Evolutionary conservation across 177 flowering plant genomes (phyloP).

Genomic region (Vitis hybrid): DNA sequence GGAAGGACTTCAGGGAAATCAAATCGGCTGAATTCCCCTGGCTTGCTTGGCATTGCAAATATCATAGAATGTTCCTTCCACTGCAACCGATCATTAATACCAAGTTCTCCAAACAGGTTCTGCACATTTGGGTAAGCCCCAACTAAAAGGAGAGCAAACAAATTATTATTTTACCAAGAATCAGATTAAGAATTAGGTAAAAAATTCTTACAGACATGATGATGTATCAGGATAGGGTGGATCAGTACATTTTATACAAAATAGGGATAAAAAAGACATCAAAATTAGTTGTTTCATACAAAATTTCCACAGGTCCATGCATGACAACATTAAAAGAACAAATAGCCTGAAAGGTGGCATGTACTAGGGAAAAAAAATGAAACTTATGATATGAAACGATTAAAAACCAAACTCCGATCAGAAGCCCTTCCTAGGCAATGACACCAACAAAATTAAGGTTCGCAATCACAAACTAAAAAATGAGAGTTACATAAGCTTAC

Average conservation of each 20-base stretch:
- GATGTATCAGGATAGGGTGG: not conserved
- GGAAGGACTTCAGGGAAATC: constrained; percentile 70
- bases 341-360: not conserved
- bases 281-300: not conserved
- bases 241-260: not conserved
- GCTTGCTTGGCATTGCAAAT: constrained; percentile 78
- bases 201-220: not conserved
- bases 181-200: not conserved
- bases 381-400: not conserved
- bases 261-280: not conserved
- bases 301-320: not conserved
- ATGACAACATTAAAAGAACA: not conserved
- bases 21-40: constrained; percentile 76
- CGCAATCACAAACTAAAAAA: not conserved
- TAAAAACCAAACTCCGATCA: not conserved
- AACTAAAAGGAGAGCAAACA: constrained; percentile 30
- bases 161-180: constrained; percentile 15
- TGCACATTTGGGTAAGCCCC: constrained; percentile 86
- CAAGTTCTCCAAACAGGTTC: constrained; percentile 75
- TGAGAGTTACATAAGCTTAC: constrained; percentile 35
- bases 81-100: constrained; percentile 72
- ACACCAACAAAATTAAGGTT: not conserved
- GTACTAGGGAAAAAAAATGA: not conserved
- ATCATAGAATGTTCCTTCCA: constrained; percentile 93
- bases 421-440: not conserved